phyloP scores from a whole-genome alignment of 2,329 filamentous ascomycete species.

The Penicillium sp. region DNA sequence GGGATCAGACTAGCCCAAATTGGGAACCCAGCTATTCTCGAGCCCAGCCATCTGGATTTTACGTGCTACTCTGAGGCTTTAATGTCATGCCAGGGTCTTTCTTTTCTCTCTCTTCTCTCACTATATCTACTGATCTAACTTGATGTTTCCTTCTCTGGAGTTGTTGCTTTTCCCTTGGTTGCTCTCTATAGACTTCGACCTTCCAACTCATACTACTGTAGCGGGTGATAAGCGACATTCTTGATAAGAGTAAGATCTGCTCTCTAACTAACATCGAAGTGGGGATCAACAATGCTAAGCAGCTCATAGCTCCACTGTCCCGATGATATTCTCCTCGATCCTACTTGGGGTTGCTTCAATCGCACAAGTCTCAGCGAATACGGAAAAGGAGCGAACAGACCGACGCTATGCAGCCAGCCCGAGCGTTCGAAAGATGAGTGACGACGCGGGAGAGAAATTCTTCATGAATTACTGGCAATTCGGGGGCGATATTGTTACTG shows the following conservation, averaged over 20 bases:
- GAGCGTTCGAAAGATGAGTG: slow-evolving; percentile 47
- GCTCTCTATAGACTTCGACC: neutral
- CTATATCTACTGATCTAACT: neutral
- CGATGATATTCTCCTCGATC: slow-evolving; percentile 11
- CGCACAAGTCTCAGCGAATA: slow-evolving; percentile 11
- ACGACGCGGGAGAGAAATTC: slow-evolving; percentile 55
- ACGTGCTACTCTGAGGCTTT: neutral
- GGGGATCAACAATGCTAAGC: neutral
- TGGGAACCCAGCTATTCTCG: neutral
- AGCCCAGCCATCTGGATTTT: neutral
- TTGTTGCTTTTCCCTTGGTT: neutral
- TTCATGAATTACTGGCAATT: slow-evolving; percentile 53
- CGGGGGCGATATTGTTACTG: slow-evolving; percentile 19
- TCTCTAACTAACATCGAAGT: neutral
- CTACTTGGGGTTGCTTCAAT: slow-evolving; percentile 13
- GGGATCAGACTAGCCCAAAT: neutral
- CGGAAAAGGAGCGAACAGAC: slow-evolving; percentile 15
- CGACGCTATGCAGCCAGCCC: slow-evolving; percentile 31
- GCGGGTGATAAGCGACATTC: neutral
- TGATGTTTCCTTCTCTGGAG: neutral
- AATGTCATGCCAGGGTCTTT: neutral
- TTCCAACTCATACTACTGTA: neutral
- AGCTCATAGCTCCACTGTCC: neutral
- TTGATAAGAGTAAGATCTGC: neutral
- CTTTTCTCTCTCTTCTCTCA: neutral